These are phyloP conservation scores for Cystofilobasidium capitatum DNA, from an alignment of 768 basidiomycete genomes.

Conservation along the genomic window DNA sequence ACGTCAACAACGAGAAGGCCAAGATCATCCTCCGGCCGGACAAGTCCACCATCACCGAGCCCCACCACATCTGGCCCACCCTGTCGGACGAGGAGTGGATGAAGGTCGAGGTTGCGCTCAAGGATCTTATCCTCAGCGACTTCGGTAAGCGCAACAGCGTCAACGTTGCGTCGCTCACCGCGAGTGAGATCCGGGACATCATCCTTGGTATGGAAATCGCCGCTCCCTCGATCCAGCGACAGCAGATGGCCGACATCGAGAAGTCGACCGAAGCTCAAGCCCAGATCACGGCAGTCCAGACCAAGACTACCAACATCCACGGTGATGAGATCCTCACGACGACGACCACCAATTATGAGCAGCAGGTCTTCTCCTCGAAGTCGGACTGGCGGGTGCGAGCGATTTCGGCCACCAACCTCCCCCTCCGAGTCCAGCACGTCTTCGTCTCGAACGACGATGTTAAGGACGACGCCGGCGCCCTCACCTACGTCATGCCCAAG, in stretches of 20 bases:
- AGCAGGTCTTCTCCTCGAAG: conserved; percentile 97
- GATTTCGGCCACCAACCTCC: conserved; percentile 90
- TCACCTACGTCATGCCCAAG: conserved; percentile 93
- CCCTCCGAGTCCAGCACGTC: conserved; percentile 93
- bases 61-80: conserved; percentile 96
- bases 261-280: conserved; percentile 88
- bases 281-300: conserved; percentile 93
- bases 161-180: conserved; percentile 93
- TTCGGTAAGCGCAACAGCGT: conserved; percentile 99
- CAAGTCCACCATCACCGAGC: conserved; percentile 91
- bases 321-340: conserved; percentile 92
- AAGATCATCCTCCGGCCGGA: conserved; percentile 97
- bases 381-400: conserved; percentile 99
- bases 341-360: conserved; percentile 96
- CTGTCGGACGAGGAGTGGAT: conserved; percentile 94
- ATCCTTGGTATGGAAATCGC: conserved; percentile 95
- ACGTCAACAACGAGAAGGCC: conserved; percentile 99
- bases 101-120: conserved; percentile 96
- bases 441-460: conserved; percentile 99
- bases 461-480: conserved; percentile 90
- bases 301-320: conserved; percentile 89
- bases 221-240: conserved; percentile 57
- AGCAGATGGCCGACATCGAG: conserved; percentile 98
- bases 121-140: conserved; percentile 86
- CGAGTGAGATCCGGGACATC: conserved; percentile 93